Base-by-base conservation (phyloP, 164 flowering plant species). In the Aristolochia fimbriata region DNA sequence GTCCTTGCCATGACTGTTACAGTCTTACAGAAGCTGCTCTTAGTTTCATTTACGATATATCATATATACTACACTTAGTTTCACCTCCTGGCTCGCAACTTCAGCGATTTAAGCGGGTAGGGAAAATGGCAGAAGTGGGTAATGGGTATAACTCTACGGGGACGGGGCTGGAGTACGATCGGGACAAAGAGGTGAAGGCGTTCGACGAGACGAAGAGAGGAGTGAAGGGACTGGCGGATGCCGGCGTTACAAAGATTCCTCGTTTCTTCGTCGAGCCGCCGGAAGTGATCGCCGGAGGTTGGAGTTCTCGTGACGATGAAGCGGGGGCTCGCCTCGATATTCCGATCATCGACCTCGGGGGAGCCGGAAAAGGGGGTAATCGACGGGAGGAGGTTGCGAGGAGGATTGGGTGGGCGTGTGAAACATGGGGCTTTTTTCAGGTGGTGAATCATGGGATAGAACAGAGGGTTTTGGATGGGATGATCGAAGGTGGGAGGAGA, bases 191-290 rank as follows among this genome's bases (percentile, higher is more conserved):
- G 25, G 27, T 70, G 0, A 67, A 70, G 62, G 78, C 71, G 17
- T 77, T 81, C 21, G 80, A 77, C n/a, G 74, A 79, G 3, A 16
- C 83, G 6, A 78, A 80, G 57, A 55, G 65, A 1, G 81, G 82
- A 17, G 87, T 82, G 2, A 77, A 80, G 59, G 78, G 82, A 4
- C 76, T 80, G 0, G 74, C 77, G 0, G 83, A 81, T 21, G 64
- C 77, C 1, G 78, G 78, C 6, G n/a, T 74, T 6, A 12, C 16
- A 0, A 46, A 62, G 13, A 51, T 76, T 33, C 83, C 80, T 4
- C 63, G 67, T 1, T 58, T 72, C 0, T 78, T 78, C 65, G 14
- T 68, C 33, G 56, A 45, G 4, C 70, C 20, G 11, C 52, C 57
- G 1, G 41, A 58, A 0, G 14, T 9, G 11, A 23, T 54, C 21